Evolutionary conservation across 495 filamentous ascomycete genomes (phyloP), one percentile per base, ranked within the genome.

Genomic region (Lophium mytilinum): DNA sequence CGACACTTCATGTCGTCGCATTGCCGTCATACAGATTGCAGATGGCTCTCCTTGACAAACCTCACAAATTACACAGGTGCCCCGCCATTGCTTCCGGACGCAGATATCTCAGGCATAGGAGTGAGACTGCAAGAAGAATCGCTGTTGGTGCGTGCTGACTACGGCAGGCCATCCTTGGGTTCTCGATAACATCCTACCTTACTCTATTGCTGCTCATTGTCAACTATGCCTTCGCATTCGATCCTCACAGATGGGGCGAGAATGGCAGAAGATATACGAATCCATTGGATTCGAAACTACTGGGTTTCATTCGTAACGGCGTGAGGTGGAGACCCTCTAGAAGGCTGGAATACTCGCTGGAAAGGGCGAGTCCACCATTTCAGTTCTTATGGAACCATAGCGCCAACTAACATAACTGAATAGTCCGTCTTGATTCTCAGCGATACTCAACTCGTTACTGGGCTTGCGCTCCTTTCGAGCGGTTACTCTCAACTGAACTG

Each of bases 171-270:
- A 58, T 58, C 37, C 55, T 57, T 14, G 55, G 60, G 17, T 62
- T 62, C 46, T 58, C 60, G 12, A 54, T 62, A 19, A 62, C 60
- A 3, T 42, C 60, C 36, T 62, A 62, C 36, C 51, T 62, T 2
- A 62, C 60, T 2, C 37, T 62, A 34, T 7, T 41, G 9, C 55
- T 62, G 10, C 60, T 62, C 12, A 47, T 58, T 24, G 19, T 55
- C 6, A 55, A 58, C 30, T 62, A 62, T 37, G 30, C 54, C 15
- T 51, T 46, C 9, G 55, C 55, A 17, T 50, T 57, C 35, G 46
- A 62, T 9, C 24, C 42, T 14, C 34, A 43, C n/a, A 40, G 45
- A 15, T 40, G 9, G 11, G 33, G 33, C 30, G 1, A 34, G 12
- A 51, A 41, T 21, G 55, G 55, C 3, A 62, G 53, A 9, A 18